Evolutionary conservation across 768 basidiomycete genomes (phyloP), one percentile per base, ranked within the genome.

Genomic region (Xanthoconium stramineum): DNA sequence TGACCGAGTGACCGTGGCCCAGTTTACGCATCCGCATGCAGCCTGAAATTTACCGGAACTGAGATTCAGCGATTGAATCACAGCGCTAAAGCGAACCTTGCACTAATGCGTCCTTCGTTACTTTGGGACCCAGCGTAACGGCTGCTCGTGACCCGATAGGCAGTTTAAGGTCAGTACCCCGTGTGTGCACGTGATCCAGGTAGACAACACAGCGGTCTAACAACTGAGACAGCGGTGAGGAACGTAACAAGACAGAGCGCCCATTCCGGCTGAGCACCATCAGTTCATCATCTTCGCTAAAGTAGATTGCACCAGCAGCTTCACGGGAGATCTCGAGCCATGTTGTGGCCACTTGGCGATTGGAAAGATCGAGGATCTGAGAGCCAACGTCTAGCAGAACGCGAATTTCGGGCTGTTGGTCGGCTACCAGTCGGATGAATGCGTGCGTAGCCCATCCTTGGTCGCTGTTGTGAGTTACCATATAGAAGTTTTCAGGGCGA

Each of bases 341-440:
- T 6, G 59, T 40, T n/a, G 53, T 20, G 2, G 72, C 78, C 2
- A 83, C 49, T 28, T 78, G 62, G 1, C 52, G 32, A 50, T 80
- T 83, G 33, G 67, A 63, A 52, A 78, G 58, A 46, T 83, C 80
- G 6, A 83, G 69, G 53, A 83, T 76, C 57, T 83, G 83, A 0
- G 82, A 80, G 0, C 83, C 82, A 6, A 83, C 79, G 48, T 83
- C 82, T 6, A 83, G 64, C 24, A 83, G 61, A 12, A 82, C 76
- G 35, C 70, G 71, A 15, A 82, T 68, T 13, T 68, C 60, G 0
- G 75, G 74, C 1, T 47, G 46, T 52, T 78, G 70, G 1, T 47
- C 13, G 3, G 69, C 63, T 1, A 83, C 17, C 28, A 65, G 42
- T 3, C 58, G 28, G 29, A 80, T 54, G 47, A 67, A 37, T 10